Conservation (phyloP, 2,329 filamentous ascomycete species). For the Tolypocladium inflatum region DNA sequence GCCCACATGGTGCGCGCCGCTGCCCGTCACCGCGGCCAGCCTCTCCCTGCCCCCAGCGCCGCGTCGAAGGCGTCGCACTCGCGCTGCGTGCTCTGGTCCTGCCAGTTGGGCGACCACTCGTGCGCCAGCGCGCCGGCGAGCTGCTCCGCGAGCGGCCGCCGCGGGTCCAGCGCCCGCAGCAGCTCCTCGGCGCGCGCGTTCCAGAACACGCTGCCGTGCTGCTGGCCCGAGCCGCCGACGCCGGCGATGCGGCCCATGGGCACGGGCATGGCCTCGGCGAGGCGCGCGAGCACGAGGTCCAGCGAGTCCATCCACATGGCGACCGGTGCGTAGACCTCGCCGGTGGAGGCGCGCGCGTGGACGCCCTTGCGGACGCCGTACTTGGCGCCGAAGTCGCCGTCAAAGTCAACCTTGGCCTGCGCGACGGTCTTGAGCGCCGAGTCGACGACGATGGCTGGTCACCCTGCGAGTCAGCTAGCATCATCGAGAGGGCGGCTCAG, state of each 20-base stretch:
- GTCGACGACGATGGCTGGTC: constrained; percentile 67
- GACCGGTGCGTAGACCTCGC: constrained; percentile 87
- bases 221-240: constrained; percentile 87
- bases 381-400: constrained; percentile 63
- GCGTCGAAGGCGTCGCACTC: constrained; percentile 86
- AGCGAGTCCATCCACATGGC: constrained; percentile 91
- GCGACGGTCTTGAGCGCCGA: constrained; percentile 72
- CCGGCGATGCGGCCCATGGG: constrained; percentile 69
- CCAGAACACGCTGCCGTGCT: constrained; percentile 98
- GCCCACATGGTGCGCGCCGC: constrained; percentile 85
- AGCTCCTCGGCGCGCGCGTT: constrained; percentile 55
- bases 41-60: constrained; percentile 55
- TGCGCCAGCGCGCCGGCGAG: constrained; percentile 67
- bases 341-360: constrained; percentile 67
- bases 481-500: neutral
- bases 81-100: constrained; percentile 87
- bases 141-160: constrained; percentile 60
- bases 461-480: neutral
- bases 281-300: constrained; percentile 69
- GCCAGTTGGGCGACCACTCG: constrained; percentile 91
- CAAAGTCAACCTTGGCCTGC: constrained; percentile 91
- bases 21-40: constrained; percentile 75
- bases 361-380: constrained; percentile 87
- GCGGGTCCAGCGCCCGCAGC: constrained; percentile 50
- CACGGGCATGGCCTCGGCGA: constrained; percentile 52